A percentile compares a stretch with the other conserved stretches of the same genome.
Evolutionary conservation across 169 alveolate species (phyloP).

Genomic region (Plasmodium coatneyi): DNA sequence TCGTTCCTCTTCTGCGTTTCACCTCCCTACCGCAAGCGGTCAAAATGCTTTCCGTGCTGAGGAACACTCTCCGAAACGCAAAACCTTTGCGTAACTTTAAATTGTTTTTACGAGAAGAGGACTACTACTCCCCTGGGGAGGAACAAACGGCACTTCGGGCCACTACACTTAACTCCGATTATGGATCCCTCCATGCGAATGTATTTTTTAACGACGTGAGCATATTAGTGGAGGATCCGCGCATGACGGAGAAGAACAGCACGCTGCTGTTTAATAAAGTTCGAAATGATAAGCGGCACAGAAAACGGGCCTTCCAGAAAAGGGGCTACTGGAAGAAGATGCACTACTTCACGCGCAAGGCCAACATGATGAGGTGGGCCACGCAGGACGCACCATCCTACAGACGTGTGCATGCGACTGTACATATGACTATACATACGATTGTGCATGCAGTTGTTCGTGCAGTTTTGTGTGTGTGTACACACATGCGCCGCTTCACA

Average conservation of each 20-base stretch:
- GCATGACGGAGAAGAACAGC: constrained; percentile 11
- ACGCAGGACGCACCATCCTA: not conserved
- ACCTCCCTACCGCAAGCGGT: not conserved
- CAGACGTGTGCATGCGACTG: not conserved
- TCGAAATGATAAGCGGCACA: constrained; percentile 53
- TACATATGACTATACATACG: not conserved
- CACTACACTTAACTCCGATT: not conserved
- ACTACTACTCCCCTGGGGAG: not conserved
- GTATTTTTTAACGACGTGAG: constrained; percentile 49
- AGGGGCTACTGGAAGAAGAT: constrained; percentile 74
- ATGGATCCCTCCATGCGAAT: not conserved
- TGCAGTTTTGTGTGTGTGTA: not conserved
- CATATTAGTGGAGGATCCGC: constrained; percentile 7
- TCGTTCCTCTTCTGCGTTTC: not conserved
- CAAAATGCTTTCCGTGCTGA: constrained; percentile 48
- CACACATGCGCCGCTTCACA: not conserved
- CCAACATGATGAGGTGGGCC: constrained; percentile 59
- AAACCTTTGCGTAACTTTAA: constrained; percentile 13
- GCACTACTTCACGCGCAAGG: constrained; percentile 61
- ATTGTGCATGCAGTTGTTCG: not conserved
- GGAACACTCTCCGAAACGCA: constrained; percentile 19
- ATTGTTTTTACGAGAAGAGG: constrained; percentile 32
- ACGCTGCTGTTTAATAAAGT: constrained; percentile 50
- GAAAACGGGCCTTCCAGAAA: constrained; percentile 68
- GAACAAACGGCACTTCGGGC: not conserved